Conservation (phyloP, 1,284 basidiomycete species). For the Sanghuangporus sanghuang region DNA sequence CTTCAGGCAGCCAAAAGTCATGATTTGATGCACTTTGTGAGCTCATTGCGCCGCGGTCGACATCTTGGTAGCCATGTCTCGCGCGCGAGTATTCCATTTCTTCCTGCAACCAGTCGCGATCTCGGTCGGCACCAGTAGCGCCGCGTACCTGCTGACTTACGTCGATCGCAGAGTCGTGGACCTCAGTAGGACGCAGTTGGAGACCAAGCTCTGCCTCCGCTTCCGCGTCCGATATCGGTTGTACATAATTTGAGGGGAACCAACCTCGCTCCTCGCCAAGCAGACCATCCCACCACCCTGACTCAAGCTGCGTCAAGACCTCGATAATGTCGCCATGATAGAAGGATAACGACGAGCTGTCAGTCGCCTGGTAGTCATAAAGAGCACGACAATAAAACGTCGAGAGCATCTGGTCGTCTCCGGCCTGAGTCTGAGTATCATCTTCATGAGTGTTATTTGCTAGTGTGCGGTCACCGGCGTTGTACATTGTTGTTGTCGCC, state of each 20-base stretch:
- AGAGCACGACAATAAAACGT: constrained; percentile 88
- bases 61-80: constrained; percentile 23
- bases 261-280: constrained; percentile 87
- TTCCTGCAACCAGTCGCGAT: constrained; percentile 38
- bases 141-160: constrained; percentile 46
- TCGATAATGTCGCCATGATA: constrained; percentile 87
- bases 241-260: constrained; percentile 97
- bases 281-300: constrained; percentile 99
- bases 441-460: constrained; percentile 21
- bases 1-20: constrained; percentile 78
- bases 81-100: constrained; percentile 28
- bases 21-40: constrained; percentile 32
- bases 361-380: constrained; percentile 89
- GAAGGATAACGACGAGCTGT: constrained; percentile 87
- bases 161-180: constrained; percentile 36
- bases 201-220: constrained; percentile 58
- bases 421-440: constrained; percentile 20
- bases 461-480: constrained; percentile 18
- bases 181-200: constrained; percentile 20
- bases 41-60: constrained; percentile 23
- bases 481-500: constrained; percentile 23
- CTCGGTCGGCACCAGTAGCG: constrained; percentile 38
- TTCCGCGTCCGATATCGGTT: constrained; percentile 74
- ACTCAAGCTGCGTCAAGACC: constrained; percentile 86
- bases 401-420: constrained; percentile 55